Base-by-base conservation (phyloP, 352 stramenopile genomes). In the Phytopythium vexans region DNA sequence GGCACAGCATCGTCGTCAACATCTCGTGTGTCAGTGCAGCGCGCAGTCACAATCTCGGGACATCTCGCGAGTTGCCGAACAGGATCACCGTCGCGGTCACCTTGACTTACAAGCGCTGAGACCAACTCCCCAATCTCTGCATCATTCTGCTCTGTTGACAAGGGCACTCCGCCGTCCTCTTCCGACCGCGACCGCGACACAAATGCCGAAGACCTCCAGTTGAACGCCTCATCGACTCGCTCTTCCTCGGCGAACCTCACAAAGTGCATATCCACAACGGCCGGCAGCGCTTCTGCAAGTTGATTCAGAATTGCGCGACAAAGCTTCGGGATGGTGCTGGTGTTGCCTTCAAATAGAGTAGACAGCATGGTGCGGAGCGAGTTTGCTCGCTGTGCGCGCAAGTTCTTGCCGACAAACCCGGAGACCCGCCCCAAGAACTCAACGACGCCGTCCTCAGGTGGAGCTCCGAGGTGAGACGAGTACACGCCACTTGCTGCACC, bases 401-500 rank as follows among this genome's bases (percentile, higher is more conserved):
- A 62, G 35, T 66, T 63, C 21, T 80, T 54, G 2, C 81, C 80
- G 0, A 94, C 38, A 0, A 68, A 64, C 21, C 82, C 75, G 7
- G 72, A 77, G 8, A 77, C 67, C 12, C 61, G 56, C 36, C 66
- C 68, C 0, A 94, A 41, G 21, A 77, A 86, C 8, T 68, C 45
- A 7, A 89, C 60, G 4, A 89, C 74, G 1, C 77, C 83, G 6
- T 68, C 45, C 47, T 94, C 83, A 3, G 83, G 83, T 6, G 82
- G 61, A 1, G 59, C 37, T 9, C 15, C 11, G 15, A 35, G 10
- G 35, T 43, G 21, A 52, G 56, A 27, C 7, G 69, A 74, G 56
- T 82, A 94, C 9, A 56, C 41, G 0, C 80, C 80, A 16, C 74
- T 60, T 0, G 73, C 69, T 36, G 75, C 76, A n/a, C 81, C 81